Evolutionary conservation across 352 stramenopile genomes (phyloP).

Genomic region (Phytopythium cucurbitacearum): DNA sequence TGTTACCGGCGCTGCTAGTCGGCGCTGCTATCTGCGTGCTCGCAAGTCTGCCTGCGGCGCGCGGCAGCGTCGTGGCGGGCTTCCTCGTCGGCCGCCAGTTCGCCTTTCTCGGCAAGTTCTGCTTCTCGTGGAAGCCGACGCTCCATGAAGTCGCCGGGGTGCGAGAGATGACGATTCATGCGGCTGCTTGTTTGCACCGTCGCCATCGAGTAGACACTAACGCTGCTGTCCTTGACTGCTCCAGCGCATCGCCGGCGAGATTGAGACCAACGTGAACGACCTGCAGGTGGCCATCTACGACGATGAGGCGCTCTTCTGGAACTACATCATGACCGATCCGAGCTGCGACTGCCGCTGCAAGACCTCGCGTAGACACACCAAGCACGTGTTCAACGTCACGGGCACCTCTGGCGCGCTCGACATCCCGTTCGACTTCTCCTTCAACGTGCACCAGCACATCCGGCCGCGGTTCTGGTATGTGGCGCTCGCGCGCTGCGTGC

Average conservation of each 20-base stretch:
- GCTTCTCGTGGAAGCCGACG: conserved; percentile 60
- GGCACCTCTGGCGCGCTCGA: conserved; percentile 30
- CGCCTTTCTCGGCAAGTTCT: conserved; percentile 81
- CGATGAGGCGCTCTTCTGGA: conserved; percentile 75
- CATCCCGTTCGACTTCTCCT: conserved; percentile 53
- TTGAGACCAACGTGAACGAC: conserved; percentile 56
- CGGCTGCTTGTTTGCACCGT: not conserved
- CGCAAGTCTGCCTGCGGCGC: conserved; percentile 1
- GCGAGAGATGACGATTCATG: conserved; percentile 4
- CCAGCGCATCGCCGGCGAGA: conserved; percentile 51
- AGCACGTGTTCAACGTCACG: conserved; percentile 64
- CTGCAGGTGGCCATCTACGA: conserved; percentile 78
- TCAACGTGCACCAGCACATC: conserved; percentile 62
- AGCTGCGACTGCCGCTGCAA: conserved; percentile 72
- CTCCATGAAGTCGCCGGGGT: conserved; percentile 58
- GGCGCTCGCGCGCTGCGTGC: conserved; percentile 62
- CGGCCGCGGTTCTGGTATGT: conserved; percentile 72
- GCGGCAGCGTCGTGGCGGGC: conserved; percentile 45
- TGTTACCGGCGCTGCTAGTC: conserved; percentile 7
- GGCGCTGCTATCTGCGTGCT: conserved; percentile 7
- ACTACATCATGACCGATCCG: conserved; percentile 62
- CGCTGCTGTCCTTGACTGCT: not conserved
- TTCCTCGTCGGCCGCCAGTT: conserved; percentile 69
- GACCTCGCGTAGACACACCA: conserved; percentile 57
- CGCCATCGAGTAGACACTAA: too few species aligned